Base-by-base conservation (phyloP, 2,329 filamentous ascomycete genomes). In the Arthrobotrys musiformis region DNA sequence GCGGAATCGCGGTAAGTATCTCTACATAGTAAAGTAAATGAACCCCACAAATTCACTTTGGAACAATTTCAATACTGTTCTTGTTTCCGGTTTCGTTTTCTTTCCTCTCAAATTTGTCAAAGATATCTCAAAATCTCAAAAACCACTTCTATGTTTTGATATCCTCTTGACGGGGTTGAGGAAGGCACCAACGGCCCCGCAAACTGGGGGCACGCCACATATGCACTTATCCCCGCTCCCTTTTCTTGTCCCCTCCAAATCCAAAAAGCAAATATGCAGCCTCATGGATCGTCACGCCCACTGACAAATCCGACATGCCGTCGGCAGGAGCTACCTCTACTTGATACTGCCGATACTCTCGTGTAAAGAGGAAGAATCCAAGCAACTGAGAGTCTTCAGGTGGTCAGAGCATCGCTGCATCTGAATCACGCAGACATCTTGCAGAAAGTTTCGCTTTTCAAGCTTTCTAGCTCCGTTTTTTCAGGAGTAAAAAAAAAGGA, bases 171-270 rank as follows among this genome's bases (percentile, higher is more conserved):
- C 30, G 30, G 8, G 52, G 30, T 37, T 58, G 8, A 13, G 19
- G 37, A 67, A 74, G 50, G 61, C 68, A 54, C 56, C 30, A 19
- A 37, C 54, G 54, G 58, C 52, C 70, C 72, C 72, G 64, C 72
- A 70, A 69, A 46, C 50, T 48, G 48, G 58, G 68, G 67, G 26
- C 56, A 58, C 46, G 58, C 68, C 58, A 72, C 68, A 58, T 52
- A 50, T 63, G 28, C 40, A 35, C 40, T 13, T 48, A 46, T 67
- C 69, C 69, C 69, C 69, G 61, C 69, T 67, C 61, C 33, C 56
- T 62, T 33, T 73, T 73, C 52, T 63, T 52, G 37, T 50, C 44
- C 44, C 37, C 61, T 64, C 61, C 28, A 33, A 42, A 42, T 67
- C 52, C 19, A 52, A 66, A 72, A 66, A 63, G 60, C 44, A 73